Conservation (phyloP, 257 asterid species). For the Jacaranda mimosifolia region DNA sequence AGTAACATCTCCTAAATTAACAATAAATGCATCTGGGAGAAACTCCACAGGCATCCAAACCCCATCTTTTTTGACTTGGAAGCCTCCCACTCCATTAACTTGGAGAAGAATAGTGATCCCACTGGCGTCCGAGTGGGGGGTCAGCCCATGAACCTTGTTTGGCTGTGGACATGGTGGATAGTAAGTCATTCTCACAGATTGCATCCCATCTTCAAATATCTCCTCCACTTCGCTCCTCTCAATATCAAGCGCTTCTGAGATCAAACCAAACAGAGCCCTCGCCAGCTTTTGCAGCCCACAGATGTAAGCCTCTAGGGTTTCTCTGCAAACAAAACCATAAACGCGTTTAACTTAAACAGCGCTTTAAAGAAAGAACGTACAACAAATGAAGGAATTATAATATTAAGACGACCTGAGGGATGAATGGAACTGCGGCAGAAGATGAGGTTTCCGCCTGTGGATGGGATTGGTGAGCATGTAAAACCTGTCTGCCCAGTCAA, state of each 20-base stretch:
- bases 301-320: conserved; percentile 58
- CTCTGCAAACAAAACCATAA: conserved; percentile 46
- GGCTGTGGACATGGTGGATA: conserved; percentile 76
- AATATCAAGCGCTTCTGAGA: conserved; percentile 52
- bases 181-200: conserved; percentile 64
- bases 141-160: conserved; percentile 58
- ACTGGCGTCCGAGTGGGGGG: conserved; percentile 68
- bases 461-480: conserved; percentile 63
- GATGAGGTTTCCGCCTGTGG: conserved; percentile 56
- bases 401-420: conserved; percentile 57
- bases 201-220: conserved; percentile 70
- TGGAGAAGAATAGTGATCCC: conserved; percentile 67
- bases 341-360: no score
- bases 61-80: conserved; percentile 69
- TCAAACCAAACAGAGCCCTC: conserved; percentile 33
- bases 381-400: no score
- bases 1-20: conserved; percentile 68
- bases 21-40: conserved; percentile 61
- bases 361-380: no score
- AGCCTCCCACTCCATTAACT: conserved; percentile 71
- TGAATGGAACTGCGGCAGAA: conserved; percentile 63
- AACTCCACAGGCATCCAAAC: conserved; percentile 67
- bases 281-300: conserved; percentile 52
- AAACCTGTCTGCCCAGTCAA: conserved; percentile 77
- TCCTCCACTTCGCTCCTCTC: conserved; percentile 42